Evolutionary conservation across 257 asterid genomes (phyloP).

Genomic region (Solanum piurae): DNA sequence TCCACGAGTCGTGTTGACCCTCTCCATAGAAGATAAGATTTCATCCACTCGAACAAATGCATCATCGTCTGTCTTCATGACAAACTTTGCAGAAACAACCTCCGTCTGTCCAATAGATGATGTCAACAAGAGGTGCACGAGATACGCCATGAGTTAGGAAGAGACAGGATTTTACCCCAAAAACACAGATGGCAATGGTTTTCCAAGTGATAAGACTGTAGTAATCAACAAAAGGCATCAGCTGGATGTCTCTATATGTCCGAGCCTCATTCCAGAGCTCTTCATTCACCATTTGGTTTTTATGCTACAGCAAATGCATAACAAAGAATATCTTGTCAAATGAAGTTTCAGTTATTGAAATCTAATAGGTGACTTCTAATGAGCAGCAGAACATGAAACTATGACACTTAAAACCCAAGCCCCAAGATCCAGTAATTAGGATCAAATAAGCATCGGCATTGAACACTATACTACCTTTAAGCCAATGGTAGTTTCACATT

Average conservation of each 20-base stretch:
- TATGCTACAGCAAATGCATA: constrained; percentile 53
- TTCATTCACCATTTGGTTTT: constrained; percentile 92
- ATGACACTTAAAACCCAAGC: neutral
- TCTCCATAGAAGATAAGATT: constrained; percentile 50
- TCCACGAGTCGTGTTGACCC: constrained; percentile 44
- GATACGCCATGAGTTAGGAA: constrained; percentile 14
- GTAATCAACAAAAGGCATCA: constrained; percentile 96
- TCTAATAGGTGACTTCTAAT: neutral
- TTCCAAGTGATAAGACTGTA: constrained; percentile 92
- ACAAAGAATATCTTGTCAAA: neutral
- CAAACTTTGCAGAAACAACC: constrained; percentile 64
- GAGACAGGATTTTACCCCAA: constrained; percentile 67
- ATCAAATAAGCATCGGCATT: neutral
- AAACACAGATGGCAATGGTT: constrained; percentile 78
- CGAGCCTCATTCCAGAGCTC: constrained; percentile 94
- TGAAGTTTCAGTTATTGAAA: neutral
- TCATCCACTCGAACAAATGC: constrained; percentile 97
- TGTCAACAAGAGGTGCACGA: constrained; percentile 24
- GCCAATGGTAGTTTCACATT: neutral
- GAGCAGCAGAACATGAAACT: neutral
- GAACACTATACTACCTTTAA: neutral
- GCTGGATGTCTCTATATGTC: constrained; percentile 76
- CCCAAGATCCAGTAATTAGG: neutral
- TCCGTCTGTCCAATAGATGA: constrained; percentile 67
- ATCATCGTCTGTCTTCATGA: constrained; percentile 98